A percentile compares a stretch with the other conserved stretches of the same genome.
Evolutionary conservation across 2,329 filamentous ascomycete genomes (phyloP).

Genomic region (Xylariaceae sp.): DNA sequence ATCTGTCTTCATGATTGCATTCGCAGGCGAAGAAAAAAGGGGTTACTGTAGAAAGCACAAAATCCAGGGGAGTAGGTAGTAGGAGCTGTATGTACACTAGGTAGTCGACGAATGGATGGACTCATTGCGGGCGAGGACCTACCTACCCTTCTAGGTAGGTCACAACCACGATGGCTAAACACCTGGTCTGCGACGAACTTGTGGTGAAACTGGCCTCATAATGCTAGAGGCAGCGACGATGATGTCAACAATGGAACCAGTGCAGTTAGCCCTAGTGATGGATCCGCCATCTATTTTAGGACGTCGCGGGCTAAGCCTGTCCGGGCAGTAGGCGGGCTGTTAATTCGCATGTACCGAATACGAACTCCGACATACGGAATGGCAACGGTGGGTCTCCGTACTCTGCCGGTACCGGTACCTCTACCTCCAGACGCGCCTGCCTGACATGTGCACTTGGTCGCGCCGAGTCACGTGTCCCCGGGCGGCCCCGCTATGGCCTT

Average conservation of each 20-base stretch:
- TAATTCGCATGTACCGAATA: background rate
- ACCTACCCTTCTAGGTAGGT: too few relatives aligned
- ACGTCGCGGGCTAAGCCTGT: background rate
- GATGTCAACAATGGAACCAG: background rate
- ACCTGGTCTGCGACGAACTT: background rate
- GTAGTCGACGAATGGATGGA: background rate
- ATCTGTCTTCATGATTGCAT: background rate
- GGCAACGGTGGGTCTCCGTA: background rate
- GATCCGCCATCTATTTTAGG: background rate
- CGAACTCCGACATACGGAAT: background rate
- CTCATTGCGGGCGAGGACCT: background rate
- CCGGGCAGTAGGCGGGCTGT: background rate
- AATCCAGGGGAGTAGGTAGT: background rate
- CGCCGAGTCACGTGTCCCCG: background rate
- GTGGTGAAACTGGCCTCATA: background rate
- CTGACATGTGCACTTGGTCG: background rate
- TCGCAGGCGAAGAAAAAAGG: background rate
- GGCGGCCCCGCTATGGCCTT: background rate
- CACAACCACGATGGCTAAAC: background rate
- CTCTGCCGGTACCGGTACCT: background rate
- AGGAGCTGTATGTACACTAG: background rate
- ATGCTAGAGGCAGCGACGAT: background rate
- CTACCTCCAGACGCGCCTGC: too few relatives aligned
- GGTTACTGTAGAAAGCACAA: background rate
- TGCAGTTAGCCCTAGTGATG: too few relatives aligned